phyloP scores from a whole-genome alignment of 2,329 filamentous ascomycete genomes.

The Aspergillus transmontanensis region DNA sequence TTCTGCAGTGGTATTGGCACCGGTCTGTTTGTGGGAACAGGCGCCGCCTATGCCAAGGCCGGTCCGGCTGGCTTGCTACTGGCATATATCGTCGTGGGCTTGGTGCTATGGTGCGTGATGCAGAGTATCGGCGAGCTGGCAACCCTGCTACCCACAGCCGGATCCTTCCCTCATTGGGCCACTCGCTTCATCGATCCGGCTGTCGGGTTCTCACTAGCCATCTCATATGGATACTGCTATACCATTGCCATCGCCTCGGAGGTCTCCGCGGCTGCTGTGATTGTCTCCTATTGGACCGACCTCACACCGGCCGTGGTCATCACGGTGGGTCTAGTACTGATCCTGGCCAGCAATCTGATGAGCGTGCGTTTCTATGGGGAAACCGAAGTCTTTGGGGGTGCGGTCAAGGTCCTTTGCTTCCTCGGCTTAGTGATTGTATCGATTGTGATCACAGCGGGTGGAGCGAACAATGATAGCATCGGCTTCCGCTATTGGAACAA shows the following conservation, averaged over 20 bases:
- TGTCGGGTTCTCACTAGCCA: conserved; percentile 84
- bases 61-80: conserved; percentile 76
- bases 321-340: conserved; percentile 32
- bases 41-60: conserved; percentile 67
- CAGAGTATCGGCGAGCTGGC: conserved; percentile 89
- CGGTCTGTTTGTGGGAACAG: conserved; percentile 82
- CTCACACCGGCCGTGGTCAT: conserved; percentile 75
- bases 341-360: conserved; percentile 35
- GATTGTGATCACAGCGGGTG: conserved; percentile 38
- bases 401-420: conserved; percentile 36
- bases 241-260: conserved; percentile 77
- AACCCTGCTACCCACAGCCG: conserved; percentile 85
- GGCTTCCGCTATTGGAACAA: conserved; percentile 41
- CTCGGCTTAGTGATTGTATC: conserved; percentile 32
- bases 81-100: conserved; percentile 61
- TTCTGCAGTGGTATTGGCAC: conserved; percentile 57
- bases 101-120: conserved; percentile 86
- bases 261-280: conserved; percentile 82
- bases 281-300: conserved; percentile 74
- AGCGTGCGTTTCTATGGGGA: conserved; percentile 38
- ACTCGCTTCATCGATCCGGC: conserved; percentile 88
- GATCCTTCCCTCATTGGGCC: conserved; percentile 87
- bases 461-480: conserved; percentile 33
- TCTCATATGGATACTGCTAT: conserved; percentile 78
- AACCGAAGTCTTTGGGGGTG: conserved; percentile 33